phyloP scores from a whole-genome alignment of 2,329 filamentous ascomycete genomes.

The Zarea fungicola region DNA sequence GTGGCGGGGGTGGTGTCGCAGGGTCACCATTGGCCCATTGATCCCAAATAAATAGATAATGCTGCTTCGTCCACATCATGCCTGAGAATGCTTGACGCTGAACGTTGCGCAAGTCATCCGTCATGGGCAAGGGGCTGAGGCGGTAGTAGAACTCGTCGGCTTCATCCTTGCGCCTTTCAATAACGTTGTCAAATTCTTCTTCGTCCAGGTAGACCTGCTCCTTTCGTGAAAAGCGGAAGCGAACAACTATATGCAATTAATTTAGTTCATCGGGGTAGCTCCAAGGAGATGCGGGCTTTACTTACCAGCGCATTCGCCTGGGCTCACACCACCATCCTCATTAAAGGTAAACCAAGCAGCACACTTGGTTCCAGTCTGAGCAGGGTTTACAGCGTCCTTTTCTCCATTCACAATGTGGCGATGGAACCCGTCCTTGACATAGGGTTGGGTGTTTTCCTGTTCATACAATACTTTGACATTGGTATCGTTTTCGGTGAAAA shows the following conservation, averaged over 20 bases:
- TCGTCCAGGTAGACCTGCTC: conserved; percentile 79
- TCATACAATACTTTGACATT: conserved; percentile 75
- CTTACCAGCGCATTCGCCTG: conserved; percentile 84
- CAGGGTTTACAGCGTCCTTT: conserved; percentile 76
- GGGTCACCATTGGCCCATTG: conserved; percentile 97
- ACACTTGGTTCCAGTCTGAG: conserved; percentile 75
- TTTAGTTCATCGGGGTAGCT: conserved; percentile 21
- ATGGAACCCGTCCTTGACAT: conserved; percentile 95
- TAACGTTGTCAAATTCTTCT: conserved; percentile 84
- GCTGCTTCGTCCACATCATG: conserved; percentile 99
- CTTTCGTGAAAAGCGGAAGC: conserved; percentile 79
- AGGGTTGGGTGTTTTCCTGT: conserved; percentile 71
- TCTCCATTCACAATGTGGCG: conserved; percentile 77
- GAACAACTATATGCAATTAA: conserved; percentile 57
- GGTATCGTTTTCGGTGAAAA: conserved; percentile 96
- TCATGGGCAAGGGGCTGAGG: conserved; percentile 88
- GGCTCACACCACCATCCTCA: conserved; percentile 77
- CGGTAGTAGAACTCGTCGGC: conserved; percentile 95
- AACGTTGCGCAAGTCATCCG: conserved; percentile 89
- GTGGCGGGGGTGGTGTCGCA: conserved; percentile 77
- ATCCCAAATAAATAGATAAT: conserved; percentile 95
- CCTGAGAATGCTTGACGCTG: conserved; percentile 91
- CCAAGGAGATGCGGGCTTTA: conserved; percentile 37
- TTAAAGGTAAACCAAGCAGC: conserved; percentile 92
- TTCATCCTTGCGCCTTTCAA: conserved; percentile 80